Conservation (phyloP, 139 green algal genomes). For the Chlorella sp. region DNA sequence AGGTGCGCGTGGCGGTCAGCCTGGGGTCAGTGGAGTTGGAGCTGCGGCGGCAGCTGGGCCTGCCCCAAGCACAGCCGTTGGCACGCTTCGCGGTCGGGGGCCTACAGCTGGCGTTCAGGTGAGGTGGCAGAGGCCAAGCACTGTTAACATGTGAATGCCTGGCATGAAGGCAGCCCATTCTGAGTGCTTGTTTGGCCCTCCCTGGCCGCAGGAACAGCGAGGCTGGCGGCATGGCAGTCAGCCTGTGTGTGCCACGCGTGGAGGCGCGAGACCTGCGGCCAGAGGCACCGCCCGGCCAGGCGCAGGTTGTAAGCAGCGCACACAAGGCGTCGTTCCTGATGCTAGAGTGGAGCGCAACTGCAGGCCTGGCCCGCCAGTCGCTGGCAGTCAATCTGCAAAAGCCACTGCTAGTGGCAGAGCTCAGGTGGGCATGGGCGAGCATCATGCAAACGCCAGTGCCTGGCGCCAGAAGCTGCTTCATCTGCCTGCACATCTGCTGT, state of each 20-base stretch:
- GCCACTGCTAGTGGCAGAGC: conserved; percentile 81
- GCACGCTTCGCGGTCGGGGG: conserved; percentile 49
- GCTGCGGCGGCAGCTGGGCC: conserved; percentile 39
- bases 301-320: conserved; percentile 66
- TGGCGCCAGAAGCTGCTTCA: too few species aligned
- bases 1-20: conserved; percentile 52
- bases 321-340: conserved; percentile 55
- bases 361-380: conserved; percentile 30
- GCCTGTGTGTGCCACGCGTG: conserved; percentile 64
- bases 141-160: neutral
- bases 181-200: neutral
- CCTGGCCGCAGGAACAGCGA: conserved; percentile 15
- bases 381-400: conserved; percentile 80
- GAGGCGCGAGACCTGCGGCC: conserved; percentile 68
- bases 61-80: conserved; percentile 25
- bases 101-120: conserved; percentile 58
- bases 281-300: conserved; percentile 60
- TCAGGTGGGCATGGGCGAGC: too few species aligned
- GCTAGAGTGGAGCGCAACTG: conserved; percentile 30
- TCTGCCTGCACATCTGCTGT: too few species aligned
- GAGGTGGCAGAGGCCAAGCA: neutral
- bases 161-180: too few species aligned
- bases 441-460: too few species aligned
- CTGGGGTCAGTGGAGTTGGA: conserved; percentile 66
- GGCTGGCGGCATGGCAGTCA: conserved; percentile 55